phyloP scores from a whole-genome alignment of 345 rosid species.

The Gossypium australe region DNA sequence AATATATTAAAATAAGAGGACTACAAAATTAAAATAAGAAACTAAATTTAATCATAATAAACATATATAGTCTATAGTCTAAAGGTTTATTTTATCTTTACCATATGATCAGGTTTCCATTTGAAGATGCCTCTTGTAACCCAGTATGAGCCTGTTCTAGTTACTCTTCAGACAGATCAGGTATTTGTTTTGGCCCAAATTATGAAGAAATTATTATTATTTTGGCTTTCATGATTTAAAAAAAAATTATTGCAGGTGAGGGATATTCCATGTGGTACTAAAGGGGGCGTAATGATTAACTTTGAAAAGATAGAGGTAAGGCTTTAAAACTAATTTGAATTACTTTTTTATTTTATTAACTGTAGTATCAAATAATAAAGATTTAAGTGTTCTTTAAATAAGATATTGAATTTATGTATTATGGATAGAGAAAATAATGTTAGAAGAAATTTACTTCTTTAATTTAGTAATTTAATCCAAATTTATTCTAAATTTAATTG shows the following conservation, averaged over 20 bases:
- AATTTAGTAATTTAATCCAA: accelerated
- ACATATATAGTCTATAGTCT: background rate
- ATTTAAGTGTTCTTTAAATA: too few relatives aligned
- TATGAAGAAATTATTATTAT: background rate
- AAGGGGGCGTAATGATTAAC: conserved; percentile 92
- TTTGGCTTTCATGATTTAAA: background rate
- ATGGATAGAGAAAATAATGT: accelerated
- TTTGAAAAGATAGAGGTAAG: conserved; percentile 88
- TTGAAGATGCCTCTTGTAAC: conserved; percentile 75
- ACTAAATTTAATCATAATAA: background rate
- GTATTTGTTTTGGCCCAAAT: conserved; percentile 24
- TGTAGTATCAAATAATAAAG: too few relatives aligned
- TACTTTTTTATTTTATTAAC: too few relatives aligned
- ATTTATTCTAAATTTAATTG: too few relatives aligned
- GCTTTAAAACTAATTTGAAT: background rate
- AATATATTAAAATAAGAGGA: too few relatives aligned
- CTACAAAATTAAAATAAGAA: too few relatives aligned
- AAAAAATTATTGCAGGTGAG: conserved; percentile 39
- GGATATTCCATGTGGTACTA: conserved; percentile 94
- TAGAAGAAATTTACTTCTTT: too few relatives aligned
- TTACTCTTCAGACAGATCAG: conserved; percentile 87
- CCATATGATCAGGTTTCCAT: conserved; percentile 58
- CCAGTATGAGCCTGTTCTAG: conserved; percentile 86
- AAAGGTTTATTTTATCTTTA: background rate
- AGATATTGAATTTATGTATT: too few relatives aligned